These are phyloP conservation scores for Arthrocladium fulminans DNA, from an alignment of 2,329 filamentous ascomycete genomes.

Conservation along the genomic window DNA sequence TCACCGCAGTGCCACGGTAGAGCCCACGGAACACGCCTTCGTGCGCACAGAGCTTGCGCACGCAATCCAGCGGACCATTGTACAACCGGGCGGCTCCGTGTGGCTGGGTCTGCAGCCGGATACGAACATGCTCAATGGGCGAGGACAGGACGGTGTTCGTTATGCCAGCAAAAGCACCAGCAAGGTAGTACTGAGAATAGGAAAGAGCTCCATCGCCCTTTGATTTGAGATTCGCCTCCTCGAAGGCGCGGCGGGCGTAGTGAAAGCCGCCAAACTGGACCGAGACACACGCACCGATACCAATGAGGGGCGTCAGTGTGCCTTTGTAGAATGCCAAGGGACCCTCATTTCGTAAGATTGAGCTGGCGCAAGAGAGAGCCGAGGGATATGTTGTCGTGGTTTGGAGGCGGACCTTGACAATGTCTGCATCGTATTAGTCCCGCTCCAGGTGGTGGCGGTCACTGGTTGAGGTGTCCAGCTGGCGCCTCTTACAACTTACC, in stretches of 20 bases:
- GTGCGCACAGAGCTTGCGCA: constrained; percentile 65
- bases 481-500: constrained; percentile 37
- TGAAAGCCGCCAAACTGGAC: constrained; percentile 98
- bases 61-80: constrained; percentile 77
- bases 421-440: constrained; percentile 49
- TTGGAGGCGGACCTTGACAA: constrained; percentile 94
- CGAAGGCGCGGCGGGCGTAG: constrained; percentile 76
- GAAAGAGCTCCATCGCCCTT: constrained; percentile 45
- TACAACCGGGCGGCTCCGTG: constrained; percentile 71
- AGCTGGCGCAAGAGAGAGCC: constrained; percentile 68
- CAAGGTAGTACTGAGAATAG: constrained; percentile 79
- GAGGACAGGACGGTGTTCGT: constrained; percentile 81
- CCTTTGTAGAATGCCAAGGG: constrained; percentile 95
- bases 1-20: constrained; percentile 82
- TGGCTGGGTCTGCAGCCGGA: constrained; percentile 90
- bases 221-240: constrained; percentile 53
- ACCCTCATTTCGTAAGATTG: constrained; percentile 83
- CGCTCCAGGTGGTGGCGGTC: constrained; percentile 18
- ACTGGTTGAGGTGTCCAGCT: constrained; percentile 27
- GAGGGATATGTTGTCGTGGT: constrained; percentile 73
- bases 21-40: constrained; percentile 63
- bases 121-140: constrained; percentile 94
- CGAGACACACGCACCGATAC: constrained; percentile 94
- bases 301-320: constrained; percentile 85
- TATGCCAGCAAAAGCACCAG: constrained; percentile 85